A percentile compares a stretch with the other conserved stretches of the same genome.
Conservation (phyloP, 768 basidiomycete genomes). For the Suillus weaverae region DNA sequence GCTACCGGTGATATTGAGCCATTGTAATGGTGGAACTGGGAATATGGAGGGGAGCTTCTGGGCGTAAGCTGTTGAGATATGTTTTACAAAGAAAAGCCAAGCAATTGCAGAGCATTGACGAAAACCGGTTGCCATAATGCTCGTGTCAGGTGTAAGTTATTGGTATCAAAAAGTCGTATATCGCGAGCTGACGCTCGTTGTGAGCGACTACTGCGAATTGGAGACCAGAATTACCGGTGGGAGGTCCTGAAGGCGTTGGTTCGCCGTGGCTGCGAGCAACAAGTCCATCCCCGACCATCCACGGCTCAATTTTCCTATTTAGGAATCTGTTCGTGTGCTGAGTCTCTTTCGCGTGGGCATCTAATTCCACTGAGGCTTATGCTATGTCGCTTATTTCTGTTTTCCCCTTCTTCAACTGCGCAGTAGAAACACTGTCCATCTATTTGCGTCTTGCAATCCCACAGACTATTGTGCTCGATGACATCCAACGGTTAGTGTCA, state of each 20-base stretch:
- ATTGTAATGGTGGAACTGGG: constrained; percentile 45
- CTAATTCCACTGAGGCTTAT: background rate
- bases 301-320: constrained; percentile 9
- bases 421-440: background rate
- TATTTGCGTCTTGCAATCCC: background rate
- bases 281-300: constrained; percentile 6
- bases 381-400: background rate
- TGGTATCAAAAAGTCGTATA: constrained; percentile 18
- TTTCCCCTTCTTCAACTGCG: background rate
- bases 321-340: background rate
- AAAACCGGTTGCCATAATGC: constrained; percentile 14
- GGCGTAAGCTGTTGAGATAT: constrained; percentile 31
- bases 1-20: constrained; percentile 68
- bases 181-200: constrained; percentile 27
- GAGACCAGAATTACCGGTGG: constrained; percentile 7
- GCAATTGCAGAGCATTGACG: constrained; percentile 12
- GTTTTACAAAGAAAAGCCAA: constrained; percentile 15
- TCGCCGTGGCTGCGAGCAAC: constrained; percentile 13
- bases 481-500: background rate
- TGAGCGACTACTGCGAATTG: constrained; percentile 22
- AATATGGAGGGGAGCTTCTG: constrained; percentile 54
- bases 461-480: background rate
- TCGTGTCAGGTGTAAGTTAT: constrained; percentile 26
- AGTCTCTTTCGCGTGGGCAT: constrained; percentile 10
- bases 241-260: constrained; percentile 12